Base-by-base conservation (phyloP, 83 land plant genomes). In the Thuja plicata region DNA sequence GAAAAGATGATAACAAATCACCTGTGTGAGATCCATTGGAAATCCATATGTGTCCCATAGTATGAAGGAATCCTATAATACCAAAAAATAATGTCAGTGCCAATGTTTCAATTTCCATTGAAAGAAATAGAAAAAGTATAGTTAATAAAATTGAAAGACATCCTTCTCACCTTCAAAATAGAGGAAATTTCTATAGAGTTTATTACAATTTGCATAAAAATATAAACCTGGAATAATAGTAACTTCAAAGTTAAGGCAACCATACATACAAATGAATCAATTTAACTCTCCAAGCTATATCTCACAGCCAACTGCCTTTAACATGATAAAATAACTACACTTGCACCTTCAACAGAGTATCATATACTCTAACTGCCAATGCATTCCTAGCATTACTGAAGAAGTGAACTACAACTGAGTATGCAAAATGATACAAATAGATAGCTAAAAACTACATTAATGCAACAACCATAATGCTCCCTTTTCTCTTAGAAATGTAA, bases 11-110 rank as follows among this genome's bases (percentile, higher is more conserved):
- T 38, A 88, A n/a, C 40, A 73, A 87, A 80, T 71, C 55, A 97
- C 99, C 96, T 98, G 99, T 85, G 99, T 98, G 12, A 98, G 91
- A 92, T 98, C 99, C 89, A 98, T 86, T 0, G 98, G 99, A 88
- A 98, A 97, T 2, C 98, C 99, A 90, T 94, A 98, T 9, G 99
- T 97, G 88, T 97, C 98, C 99, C 99, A 98, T 76, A 98, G 81
- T 76, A 96, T 77, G 92, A 98, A 98, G n/a, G 99, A 94, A 94
- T 97, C 99, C 99, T 98, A 95, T 91, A 93, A 85, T 2, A n/a
- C 74, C 52, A 86, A 88, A 83, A 83, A 83, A 45, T 13, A 83
- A n/a, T 13, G 32, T 83, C 85, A 83, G 46, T n/a, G 54, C n/a
- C 34, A 46, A 46, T n/a, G 8, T 8, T 82, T 27, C 11, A 12